Base-by-base conservation (phyloP, 2,329 filamentous ascomycete species). In the Cadophora sp. region DNA sequence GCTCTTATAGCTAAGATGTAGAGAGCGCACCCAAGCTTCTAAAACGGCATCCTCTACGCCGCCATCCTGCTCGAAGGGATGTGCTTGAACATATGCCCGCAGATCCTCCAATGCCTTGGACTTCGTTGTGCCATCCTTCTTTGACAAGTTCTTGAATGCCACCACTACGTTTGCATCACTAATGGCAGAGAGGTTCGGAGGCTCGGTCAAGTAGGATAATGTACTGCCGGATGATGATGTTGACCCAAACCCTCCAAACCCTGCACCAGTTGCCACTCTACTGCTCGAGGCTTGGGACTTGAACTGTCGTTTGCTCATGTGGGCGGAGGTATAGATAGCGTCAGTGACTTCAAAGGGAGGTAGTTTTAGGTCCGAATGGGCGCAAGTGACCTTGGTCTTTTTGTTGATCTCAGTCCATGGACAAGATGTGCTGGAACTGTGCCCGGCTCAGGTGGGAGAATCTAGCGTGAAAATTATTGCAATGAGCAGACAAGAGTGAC, bases 61-160 rank as follows among this genome's bases (percentile, higher is more conserved):
- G 29, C 86, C 87, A 73, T 85, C 82, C 65, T 84, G 75, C 69
- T 84, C 86, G 77, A 78, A 85, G 51, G 79, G 85, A 79, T 83
- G 86, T 14, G 81, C 79, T 72, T 85, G 83, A 48, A 92, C 83
- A 76, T 91, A 86, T 40, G 86, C 79, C 59, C 93, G 85, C 24
- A 99, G 81, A 63, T 98, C 95, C 74, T 98, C 94, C 31, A 99
- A 83, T 0, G 93, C 95, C 79, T 95, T 97, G 8, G 91, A 86
- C 78, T 97, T 97, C 46, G 96, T 99, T 12, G 89, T 97, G 76
- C 90, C 91, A 81, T 97, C 95, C 80, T 96, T 97, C 82, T 98
- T 99, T 62, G 90, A 86, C 3, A 97, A 81, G 74, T 97, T 97
- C 80, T 97, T 97, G 82, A 97, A 93, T n/a, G 90, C 89, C 16